Percentiles rank a stretch among this genome's conserved stretches.
These are phyloP conservation scores for Fraxinus paxiana DNA, from an alignment of 305 asterid genomes.

Conservation along the genomic window DNA sequence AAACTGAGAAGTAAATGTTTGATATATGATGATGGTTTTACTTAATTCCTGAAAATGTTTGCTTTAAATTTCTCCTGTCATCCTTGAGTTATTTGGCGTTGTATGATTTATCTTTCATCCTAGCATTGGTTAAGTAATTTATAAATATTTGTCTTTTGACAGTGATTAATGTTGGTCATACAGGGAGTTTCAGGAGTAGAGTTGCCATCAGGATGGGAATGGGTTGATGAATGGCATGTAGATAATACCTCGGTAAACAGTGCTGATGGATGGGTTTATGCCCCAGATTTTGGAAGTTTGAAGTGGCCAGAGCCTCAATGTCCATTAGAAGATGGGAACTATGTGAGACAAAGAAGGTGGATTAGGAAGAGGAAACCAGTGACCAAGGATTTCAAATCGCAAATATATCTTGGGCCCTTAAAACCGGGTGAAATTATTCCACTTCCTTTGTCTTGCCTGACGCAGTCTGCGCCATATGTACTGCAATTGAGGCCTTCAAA, in stretches of 20 bases:
- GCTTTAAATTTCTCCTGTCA: neutral
- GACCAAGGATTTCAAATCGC: conserved; percentile 36
- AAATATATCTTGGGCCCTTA: conserved; percentile 60
- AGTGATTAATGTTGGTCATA: neutral
- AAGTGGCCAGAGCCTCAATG: conserved; percentile 77
- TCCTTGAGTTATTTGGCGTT: conserved; percentile 1
- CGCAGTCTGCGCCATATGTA: conserved; percentile 48
- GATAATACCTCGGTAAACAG: conserved; percentile 57
- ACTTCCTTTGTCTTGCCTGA: conserved; percentile 73
- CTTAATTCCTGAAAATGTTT: neutral
- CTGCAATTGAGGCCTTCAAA: conserved; percentile 67
- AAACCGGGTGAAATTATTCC: conserved; percentile 69
- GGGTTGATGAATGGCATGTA: conserved; percentile 85
- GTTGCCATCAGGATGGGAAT: conserved; percentile 74
- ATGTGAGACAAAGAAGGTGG: conserved; percentile 91
- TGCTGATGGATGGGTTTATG: conserved; percentile 93
- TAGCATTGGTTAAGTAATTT: neutral
- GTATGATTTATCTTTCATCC: conserved; percentile 11
- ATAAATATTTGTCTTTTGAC: neutral
- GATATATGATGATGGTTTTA: conserved; percentile 1
- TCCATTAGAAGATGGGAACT: conserved; percentile 50
- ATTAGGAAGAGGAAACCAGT: conserved; percentile 57
- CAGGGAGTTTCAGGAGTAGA: conserved; percentile 61
- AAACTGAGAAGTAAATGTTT: neutral
- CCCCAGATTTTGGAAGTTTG: conserved; percentile 61